Conservation (phyloP, 768 basidiomycete species). For the Psilocybe cubensis region DNA sequence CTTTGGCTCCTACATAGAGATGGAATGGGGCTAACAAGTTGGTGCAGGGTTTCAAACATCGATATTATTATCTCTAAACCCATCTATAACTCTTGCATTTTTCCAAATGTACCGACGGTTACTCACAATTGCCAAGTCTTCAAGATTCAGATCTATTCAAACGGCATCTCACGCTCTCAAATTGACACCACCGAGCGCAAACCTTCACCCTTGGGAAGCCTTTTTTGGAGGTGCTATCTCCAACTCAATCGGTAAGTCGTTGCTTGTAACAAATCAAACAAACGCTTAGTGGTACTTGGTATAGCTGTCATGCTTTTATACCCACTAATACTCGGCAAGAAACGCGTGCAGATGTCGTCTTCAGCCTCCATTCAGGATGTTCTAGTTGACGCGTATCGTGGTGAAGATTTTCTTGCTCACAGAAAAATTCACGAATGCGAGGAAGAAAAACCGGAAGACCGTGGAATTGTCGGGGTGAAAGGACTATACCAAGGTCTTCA, state of each 20-base stretch:
- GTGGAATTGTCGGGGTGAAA: slow-evolving; percentile 14
- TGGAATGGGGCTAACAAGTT: background rate
- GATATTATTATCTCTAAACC: slow-evolving; percentile 54
- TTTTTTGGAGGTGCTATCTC: slow-evolving; percentile 62
- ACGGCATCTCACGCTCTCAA: slow-evolving; percentile 8
- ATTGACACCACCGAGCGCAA: slow-evolving; percentile 13
- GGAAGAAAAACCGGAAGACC: slow-evolving; percentile 14
- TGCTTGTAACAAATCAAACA: background rate
- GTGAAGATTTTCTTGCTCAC: slow-evolving; percentile 17
- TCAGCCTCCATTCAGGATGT: slow-evolving; percentile 38
- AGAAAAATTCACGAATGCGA: slow-evolving; percentile 9
- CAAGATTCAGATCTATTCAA: slow-evolving; percentile 9
- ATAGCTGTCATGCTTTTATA: slow-evolving; percentile 51
- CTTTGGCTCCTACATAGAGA: background rate
- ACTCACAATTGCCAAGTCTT: slow-evolving; percentile 27
- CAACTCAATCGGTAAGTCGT: slow-evolving; percentile 45
- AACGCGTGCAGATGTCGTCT: slow-evolving; percentile 48
- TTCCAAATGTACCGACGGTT: slow-evolving; percentile 54
- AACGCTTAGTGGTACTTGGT: background rate
- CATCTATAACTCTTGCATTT: slow-evolving; percentile 58
- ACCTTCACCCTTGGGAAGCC: slow-evolving; percentile 46
- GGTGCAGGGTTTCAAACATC: slow-evolving; percentile 52
- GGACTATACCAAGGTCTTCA: slow-evolving; percentile 59
- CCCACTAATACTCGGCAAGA: slow-evolving; percentile 65
- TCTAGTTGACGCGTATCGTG: slow-evolving; percentile 37